phyloP scores from a whole-genome alignment of 305 asterid genomes.

The Rubia tinctorum region DNA sequence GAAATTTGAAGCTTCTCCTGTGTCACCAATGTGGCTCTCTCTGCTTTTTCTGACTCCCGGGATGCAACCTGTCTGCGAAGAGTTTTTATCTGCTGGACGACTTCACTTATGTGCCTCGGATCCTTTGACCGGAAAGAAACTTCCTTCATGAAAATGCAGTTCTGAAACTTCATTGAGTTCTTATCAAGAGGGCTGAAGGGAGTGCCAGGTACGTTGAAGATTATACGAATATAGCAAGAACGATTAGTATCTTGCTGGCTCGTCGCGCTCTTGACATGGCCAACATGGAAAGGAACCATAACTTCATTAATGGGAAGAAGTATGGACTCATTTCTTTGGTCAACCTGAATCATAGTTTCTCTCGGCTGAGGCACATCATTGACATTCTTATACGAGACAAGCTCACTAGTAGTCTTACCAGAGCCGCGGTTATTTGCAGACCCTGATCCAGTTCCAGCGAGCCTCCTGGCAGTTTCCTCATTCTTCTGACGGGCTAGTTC shows the following conservation, averaged over 20 bases:
- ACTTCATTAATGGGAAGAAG: constrained; percentile 61
- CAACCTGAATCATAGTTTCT: constrained; percentile 69
- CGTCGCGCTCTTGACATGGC: constrained; percentile 59
- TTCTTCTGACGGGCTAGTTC: constrained; percentile 70
- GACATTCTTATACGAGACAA: constrained; percentile 56
- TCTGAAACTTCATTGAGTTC: constrained; percentile 48
- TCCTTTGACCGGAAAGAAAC: constrained; percentile 74
- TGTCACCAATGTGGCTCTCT: constrained; percentile 62
- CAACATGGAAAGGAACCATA: constrained; percentile 77
- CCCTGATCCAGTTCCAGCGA: constrained; percentile 44
- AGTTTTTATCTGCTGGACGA: constrained; percentile 60
- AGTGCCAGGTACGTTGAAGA: constrained; percentile 75
- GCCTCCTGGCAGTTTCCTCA: constrained; percentile 66
- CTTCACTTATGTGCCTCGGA: constrained; percentile 70
- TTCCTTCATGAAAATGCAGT: constrained; percentile 59
- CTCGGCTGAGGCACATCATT: constrained; percentile 65
- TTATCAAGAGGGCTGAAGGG: constrained; percentile 64
- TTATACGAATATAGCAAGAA: constrained; percentile 59
- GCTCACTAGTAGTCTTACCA: constrained; percentile 40
- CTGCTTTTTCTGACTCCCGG: constrained; percentile 82
- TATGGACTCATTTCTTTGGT: constrained; percentile 69
- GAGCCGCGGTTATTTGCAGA: constrained; percentile 29
- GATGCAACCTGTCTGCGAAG: constrained; percentile 51
- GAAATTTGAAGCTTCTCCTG: constrained; percentile 68
- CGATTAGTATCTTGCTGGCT: constrained; percentile 72